phyloP scores from a whole-genome alignment of 2,329 filamentous ascomycete species.

The Scedosporium aurantiacum region DNA sequence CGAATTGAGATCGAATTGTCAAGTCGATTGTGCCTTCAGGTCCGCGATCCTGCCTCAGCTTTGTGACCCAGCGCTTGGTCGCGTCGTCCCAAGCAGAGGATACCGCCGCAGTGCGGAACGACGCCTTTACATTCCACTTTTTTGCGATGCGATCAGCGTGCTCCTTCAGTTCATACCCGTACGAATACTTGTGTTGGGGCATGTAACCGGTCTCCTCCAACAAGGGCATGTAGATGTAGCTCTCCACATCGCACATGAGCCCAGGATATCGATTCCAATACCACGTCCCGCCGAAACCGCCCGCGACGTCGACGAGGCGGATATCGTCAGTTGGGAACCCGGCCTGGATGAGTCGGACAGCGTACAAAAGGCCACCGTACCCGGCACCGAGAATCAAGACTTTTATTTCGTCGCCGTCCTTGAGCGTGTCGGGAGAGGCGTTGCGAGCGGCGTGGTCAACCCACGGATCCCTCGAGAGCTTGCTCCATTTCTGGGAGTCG shows the following conservation, averaged over 20 bases:
- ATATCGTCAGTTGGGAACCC: slow-evolving; percentile 21
- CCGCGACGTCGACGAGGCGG: slow-evolving; percentile 26
- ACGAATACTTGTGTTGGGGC: slow-evolving; percentile 37
- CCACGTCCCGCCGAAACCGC: slow-evolving; percentile 37
- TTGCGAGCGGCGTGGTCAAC: slow-evolving; percentile 22
- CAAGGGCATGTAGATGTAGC: slow-evolving; percentile 47
- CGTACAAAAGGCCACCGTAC: slow-evolving; percentile 22
- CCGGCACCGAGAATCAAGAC: slow-evolving; percentile 25
- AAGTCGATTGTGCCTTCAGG: slow-evolving; percentile 13
- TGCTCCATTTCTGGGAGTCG: slow-evolving; percentile 10
- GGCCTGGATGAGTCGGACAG: slow-evolving; percentile 15
- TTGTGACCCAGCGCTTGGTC: slow-evolving; percentile 13
- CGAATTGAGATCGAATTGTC: slow-evolving; percentile 26
- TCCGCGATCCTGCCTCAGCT: slow-evolving; percentile 15
- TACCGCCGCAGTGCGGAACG: slow-evolving; percentile 31
- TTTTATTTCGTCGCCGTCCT: slow-evolving; percentile 17
- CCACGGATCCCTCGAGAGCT: slow-evolving; percentile 23
- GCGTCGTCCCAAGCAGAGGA: slow-evolving; percentile 35
- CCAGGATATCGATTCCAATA: slow-evolving; percentile 27
- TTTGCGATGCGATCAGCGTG: slow-evolving; percentile 31
- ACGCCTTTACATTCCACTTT: slow-evolving; percentile 25
- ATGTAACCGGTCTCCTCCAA: slow-evolving; percentile 50
- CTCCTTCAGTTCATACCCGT: slow-evolving; percentile 29
- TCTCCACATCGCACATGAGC: slow-evolving; percentile 46
- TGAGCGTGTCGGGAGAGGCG: slow-evolving; percentile 12